A percentile compares a stretch with the other conserved stretches of the same genome.
phyloP scores from a whole-genome alignment of 139 green algal species.

The Picochlorum sp. region DNA sequence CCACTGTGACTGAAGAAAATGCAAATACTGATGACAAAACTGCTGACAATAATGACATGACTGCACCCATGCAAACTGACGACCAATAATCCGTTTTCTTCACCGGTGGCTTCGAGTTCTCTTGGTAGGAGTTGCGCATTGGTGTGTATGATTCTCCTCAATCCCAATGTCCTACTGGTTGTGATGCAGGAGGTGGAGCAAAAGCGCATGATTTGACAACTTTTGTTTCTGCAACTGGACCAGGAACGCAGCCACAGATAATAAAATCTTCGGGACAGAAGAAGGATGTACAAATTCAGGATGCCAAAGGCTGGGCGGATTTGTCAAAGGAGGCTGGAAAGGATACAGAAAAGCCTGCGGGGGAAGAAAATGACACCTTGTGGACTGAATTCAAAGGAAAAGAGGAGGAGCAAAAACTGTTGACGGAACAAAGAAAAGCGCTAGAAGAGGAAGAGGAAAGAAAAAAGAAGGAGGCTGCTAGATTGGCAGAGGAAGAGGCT shows the following conservation, averaged over 20 bases:
- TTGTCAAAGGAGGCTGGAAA: constrained; percentile 16
- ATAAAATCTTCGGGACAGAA: constrained; percentile 26
- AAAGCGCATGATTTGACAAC: constrained; percentile 24
- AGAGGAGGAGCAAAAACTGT: constrained; percentile 35
- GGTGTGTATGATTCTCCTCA: not conserved
- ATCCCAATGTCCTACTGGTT: not conserved
- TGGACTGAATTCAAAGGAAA: constrained; percentile 40
- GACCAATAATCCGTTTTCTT: too few species aligned
- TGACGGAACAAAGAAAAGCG: constrained; percentile 40
- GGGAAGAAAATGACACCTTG: constrained; percentile 30
- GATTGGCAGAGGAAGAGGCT: not conserved
- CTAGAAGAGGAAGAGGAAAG: constrained; percentile 13
- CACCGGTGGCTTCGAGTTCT: not conserved
- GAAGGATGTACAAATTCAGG: constrained; percentile 40
- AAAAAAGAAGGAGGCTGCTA: not conserved
- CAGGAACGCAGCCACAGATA: constrained; percentile 27
- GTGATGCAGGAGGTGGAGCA: constrained; percentile 4
- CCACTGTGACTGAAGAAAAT: not conserved
- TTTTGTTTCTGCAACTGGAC: constrained; percentile 42
- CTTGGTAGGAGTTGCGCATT: not conserved
- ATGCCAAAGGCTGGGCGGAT: constrained; percentile 33
- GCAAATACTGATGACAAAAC: not conserved
- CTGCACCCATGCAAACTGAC: too few species aligned
- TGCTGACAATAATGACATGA: not conserved
- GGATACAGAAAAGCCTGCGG: not conserved